Base-by-base conservation (phyloP, 108 stramenopile genomes). In the Tribonema minus region DNA sequence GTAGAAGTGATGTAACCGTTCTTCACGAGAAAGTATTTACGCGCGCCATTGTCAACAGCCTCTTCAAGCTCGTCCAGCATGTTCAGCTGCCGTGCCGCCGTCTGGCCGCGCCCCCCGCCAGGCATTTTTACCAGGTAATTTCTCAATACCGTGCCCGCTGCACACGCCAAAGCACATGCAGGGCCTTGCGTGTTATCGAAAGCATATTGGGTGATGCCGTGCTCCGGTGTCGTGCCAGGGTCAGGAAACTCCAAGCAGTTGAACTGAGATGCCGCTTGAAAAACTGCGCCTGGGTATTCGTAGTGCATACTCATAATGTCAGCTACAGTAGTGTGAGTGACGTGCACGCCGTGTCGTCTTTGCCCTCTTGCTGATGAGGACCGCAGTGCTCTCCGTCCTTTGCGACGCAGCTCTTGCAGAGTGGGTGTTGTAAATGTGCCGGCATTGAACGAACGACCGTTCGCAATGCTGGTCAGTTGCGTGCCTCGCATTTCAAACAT, bases 231-330 rank as follows among this genome's bases (percentile, higher is more conserved):
- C 29, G 70, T 62, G 1, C 28, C 9, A 4, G 86, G 86, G 74
- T 67, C 64, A 12, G 64, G 30, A 34, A 88, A 78, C 60, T 88
- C 88, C 32, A 88, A 54, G 46, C 74, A 78, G 59, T 88, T 88
- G 68, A 88, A 86, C 39, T 88, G 88, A 26, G 54, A 61, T 2
- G 88, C 88, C 1, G 72, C 88, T 58, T 89, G 88, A 34, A 89
- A 77, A 7, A 32, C 29, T 12, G 68, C 68, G 27, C 39, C 39
- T n/a, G 76, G 76, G 63, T 12, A 40, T 1, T 31, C 26, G 37
- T 12, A 7, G 67, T 77, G 76, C 37, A 77, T 36, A 3, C 1
- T 28, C 25, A 54, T 9, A 9, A 20, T 20, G 9, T 9, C 9
- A 20, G 9, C 20, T 9, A 54, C 46, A 54, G 46, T 20, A 20